Evolutionary conservation across 1,139 yeast genomes (phyloP).

Genomic region (Suhomyces anneliseae): DNA sequence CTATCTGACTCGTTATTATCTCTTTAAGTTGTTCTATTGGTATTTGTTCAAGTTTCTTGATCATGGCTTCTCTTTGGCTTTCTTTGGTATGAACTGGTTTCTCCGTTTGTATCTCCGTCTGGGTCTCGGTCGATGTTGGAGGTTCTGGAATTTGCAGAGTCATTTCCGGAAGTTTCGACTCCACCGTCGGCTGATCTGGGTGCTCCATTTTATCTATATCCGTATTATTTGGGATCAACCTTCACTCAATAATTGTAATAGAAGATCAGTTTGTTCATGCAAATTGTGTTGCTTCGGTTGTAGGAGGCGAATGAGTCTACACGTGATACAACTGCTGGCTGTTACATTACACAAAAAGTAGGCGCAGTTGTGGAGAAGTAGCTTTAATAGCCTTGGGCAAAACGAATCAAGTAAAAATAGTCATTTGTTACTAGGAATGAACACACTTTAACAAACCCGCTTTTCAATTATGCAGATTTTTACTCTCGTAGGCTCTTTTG

Average conservation of each 20-base stretch:
- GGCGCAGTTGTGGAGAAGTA: too few species aligned
- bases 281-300: background rate
- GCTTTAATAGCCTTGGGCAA: too few species aligned
- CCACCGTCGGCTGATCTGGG: background rate
- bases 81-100: background rate
- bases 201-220: background rate
- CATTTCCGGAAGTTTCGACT: background rate
- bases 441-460: too few species aligned
- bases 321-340: background rate
- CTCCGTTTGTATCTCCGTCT: background rate
- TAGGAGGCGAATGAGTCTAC: background rate
- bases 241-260: too few species aligned
- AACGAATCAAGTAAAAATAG: too few species aligned
- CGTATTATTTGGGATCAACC: too few species aligned
- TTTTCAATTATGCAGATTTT: too few species aligned
- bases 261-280: background rate
- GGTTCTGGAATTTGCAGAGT: background rate
- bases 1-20: conserved; percentile 53
- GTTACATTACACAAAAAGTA: background rate
- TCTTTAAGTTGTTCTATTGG: conserved; percentile 42
- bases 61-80: conserved; percentile 3
- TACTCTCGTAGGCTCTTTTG: too few species aligned
- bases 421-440: too few species aligned
- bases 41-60: conserved; percentile 26
- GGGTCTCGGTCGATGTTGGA: background rate